phyloP scores from a whole-genome alignment of 257 asterid genomes.

The Solanum medicagineum region DNA sequence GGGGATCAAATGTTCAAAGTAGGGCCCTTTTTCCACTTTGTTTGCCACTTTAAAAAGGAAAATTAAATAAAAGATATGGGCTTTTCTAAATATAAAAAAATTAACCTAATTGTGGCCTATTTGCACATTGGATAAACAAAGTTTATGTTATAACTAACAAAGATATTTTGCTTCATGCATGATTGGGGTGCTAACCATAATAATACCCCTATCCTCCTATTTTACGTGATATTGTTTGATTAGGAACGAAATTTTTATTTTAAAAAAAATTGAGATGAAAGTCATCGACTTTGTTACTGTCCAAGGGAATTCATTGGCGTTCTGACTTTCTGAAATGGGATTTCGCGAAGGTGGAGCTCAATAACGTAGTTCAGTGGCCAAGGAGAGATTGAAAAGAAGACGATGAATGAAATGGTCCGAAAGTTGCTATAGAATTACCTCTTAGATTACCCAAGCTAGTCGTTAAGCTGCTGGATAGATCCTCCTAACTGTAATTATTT shows the following conservation, averaged over 20 bases:
- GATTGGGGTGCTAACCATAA: neutral
- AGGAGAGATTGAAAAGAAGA: too few species aligned
- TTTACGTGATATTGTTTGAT: neutral
- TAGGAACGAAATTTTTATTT: neutral
- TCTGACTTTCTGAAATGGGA: too few species aligned
- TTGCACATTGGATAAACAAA: neutral
- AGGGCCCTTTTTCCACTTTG: constrained; percentile 11
- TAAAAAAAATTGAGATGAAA: too few species aligned
- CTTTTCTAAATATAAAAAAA: neutral
- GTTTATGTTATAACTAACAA: neutral
- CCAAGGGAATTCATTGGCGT: too few species aligned
- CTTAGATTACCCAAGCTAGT: too few species aligned
- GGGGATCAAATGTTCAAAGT: constrained; percentile 6
- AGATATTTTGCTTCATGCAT: neutral
- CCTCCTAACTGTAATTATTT: too few species aligned
- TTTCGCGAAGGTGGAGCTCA: too few species aligned
- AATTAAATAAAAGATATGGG: neutral
- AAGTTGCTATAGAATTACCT: too few species aligned
- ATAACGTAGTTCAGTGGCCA: too few species aligned
- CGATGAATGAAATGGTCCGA: too few species aligned
- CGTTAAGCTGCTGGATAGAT: too few species aligned
- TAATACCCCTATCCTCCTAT: neutral
- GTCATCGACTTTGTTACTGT: too few species aligned
- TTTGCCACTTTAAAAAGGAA: constrained; percentile 1
- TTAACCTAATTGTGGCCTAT: neutral